phyloP scores from a whole-genome alignment of 1,139 yeast genomes.

The Yamadazyma friedrichii region DNA sequence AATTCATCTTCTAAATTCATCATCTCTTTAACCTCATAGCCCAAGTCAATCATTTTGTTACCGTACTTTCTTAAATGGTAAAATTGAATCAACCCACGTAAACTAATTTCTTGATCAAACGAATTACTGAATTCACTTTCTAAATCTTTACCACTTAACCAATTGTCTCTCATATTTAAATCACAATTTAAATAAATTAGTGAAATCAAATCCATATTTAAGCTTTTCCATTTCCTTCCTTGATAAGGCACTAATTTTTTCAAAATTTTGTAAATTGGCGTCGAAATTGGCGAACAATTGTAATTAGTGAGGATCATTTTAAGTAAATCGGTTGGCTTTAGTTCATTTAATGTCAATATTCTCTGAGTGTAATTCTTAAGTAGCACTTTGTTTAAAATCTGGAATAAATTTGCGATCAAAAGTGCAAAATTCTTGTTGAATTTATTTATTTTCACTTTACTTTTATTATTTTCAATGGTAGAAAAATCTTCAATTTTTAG shows the following conservation, averaged over 20 bases:
- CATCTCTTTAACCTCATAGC: constrained; percentile 39
- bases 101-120: constrained; percentile 81
- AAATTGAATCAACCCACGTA: constrained; percentile 76
- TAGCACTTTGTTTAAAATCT: constrained; percentile 43
- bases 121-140: constrained; percentile 76
- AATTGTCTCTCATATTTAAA: constrained; percentile 73
- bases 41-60: constrained; percentile 50
- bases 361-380: constrained; percentile 51
- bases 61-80: constrained; percentile 67
- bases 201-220: constrained; percentile 91
- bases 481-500: constrained; percentile 27
- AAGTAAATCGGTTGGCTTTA: constrained; percentile 52
- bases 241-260: constrained; percentile 86
- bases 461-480: constrained; percentile 24
- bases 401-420: constrained; percentile 44
- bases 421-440: constrained; percentile 46
- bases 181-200: constrained; percentile 77
- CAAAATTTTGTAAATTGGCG: constrained; percentile 68
- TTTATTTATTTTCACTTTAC: constrained; percentile 26
- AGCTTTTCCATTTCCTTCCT: constrained; percentile 91
- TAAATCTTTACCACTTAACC: constrained; percentile 86
- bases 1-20: constrained; percentile 14
- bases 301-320: constrained; percentile 46
- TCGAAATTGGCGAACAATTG: constrained; percentile 62
- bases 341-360: constrained; percentile 52